Base-by-base conservation (phyloP, 257 asterid species). In the Catharanthus roseus region DNA sequence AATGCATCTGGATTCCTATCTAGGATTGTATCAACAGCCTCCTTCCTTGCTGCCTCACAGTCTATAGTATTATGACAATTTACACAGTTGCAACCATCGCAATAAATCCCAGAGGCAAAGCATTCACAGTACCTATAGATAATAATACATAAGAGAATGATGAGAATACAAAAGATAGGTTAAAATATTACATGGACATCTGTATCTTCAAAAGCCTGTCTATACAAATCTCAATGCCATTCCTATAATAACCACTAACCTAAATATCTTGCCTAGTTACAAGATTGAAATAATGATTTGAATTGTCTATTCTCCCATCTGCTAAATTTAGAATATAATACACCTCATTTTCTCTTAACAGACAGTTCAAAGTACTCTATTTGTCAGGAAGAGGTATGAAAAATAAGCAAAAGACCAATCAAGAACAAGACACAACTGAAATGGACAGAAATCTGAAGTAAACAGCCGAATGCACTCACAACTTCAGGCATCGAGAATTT, bases 1-100 rank as follows among this genome's bases (percentile, higher is more conserved):
- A 88, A 88, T 65, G 97, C 93, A 80, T 86, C 80, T 1, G 84
- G 91, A 75, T 85, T 86, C 66, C 89, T 83, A 83, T 86, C 95
- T 57, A 84, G 65, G 67, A 80, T 77, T 23, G 82, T 74, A 1
- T 74, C 82, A 7, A 85, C 72, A 18, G 91, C 82, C 67, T 57
- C 87, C 70, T 78, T 82, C 79, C 95, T 85, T 39, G 75, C 78
- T 24, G 72, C 85, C 72, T 86, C 95, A 34, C 78, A 62, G 57
- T 79, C 86, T 64, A 73, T 29, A 57, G 61, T 84, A 75, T 90
- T 88, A 83, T 77, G 76, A 75, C 95, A 88, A 51, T 83, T 80
- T 44, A 66, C 33, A 81, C 97, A 88, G 74, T 82, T 84, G 77
- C 97, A 90, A 54, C 90, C 90, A 77, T 86, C 84, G 58, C 97